phyloP scores from a whole-genome alignment of 805 yeast species.

The Ogataea siamensis region DNA sequence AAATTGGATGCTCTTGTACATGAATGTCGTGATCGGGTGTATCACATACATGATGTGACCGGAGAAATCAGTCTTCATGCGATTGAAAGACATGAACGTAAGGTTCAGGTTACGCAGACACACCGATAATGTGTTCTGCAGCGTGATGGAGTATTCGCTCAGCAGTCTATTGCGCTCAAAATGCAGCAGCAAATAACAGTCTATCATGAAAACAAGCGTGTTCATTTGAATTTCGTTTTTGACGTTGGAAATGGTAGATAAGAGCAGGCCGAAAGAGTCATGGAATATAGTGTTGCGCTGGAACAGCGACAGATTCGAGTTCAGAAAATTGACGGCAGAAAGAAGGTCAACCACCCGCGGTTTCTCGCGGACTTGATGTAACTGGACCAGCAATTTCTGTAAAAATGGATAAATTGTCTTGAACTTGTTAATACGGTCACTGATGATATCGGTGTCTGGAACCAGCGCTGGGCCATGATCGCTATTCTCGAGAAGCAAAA shows the following conservation, averaged over 20 bases:
- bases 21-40: constrained; percentile 9
- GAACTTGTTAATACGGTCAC: constrained; percentile 21
- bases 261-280: neutral
- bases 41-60: constrained; percentile 10
- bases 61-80: constrained; percentile 8
- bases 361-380: constrained; percentile 20
- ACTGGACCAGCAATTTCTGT: constrained; percentile 20
- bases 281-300: neutral
- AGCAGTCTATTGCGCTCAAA: constrained; percentile 15
- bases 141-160: constrained; percentile 4
- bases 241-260: constrained; percentile 1
- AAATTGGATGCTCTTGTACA: constrained; percentile 16
- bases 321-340: constrained; percentile 14
- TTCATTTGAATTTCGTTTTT: constrained; percentile 6
- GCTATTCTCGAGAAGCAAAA: constrained; percentile 18
- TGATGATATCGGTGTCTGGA: constrained; percentile 14
- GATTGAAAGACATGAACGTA: constrained; percentile 6
- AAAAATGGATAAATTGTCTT: constrained; percentile 18
- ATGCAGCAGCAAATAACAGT: constrained; percentile 21
- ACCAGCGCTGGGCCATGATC: constrained; percentile 21
- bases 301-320: constrained; percentile 6
- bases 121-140: constrained; percentile 3
- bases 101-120: constrained; percentile 8
- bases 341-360: constrained; percentile 29
- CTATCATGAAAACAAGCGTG: constrained; percentile 16